Base-by-base conservation (phyloP, 257 asterid genomes). In the Jacaranda mimosifolia region DNA sequence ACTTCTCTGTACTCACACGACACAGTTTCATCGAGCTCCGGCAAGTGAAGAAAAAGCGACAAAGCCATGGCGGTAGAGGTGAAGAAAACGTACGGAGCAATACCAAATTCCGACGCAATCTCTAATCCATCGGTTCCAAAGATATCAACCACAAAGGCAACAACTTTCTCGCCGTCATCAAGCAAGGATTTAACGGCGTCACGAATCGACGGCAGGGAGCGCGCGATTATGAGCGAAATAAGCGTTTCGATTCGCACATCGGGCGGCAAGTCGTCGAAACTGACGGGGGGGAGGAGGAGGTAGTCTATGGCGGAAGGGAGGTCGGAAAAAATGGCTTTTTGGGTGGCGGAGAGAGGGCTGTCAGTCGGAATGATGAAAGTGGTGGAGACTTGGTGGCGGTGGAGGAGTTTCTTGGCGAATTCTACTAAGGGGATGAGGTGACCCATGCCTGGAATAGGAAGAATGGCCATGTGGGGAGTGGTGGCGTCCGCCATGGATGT, bases 361-460 rank as follows among this genome's bases (percentile, higher is more conserved):
- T 81, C 85, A 14, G 83, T 60, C 1, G 91, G 91, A 74, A 91
- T 76, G 43, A 91, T 40, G 55, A 91, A 45, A 6, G 91, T 85
- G 45, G 84, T 68, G 53, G 86, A 38, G 80, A 88, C 70, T 19
- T 71, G 80, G 83, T 87, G 89, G 19, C 46, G 81, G 26, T 45
- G 51, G 46, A 65, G 43, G 65, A 91, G 85, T 9, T 68, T 72
- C 59, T 86, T 86, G 14, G 96, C 82, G 49, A 91, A 82, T 72
- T 89, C 83, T 15, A 56, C 79, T 0, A 87, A 74, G 36, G 96
- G 92, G 83, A 88, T 83, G 66, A 89, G 85, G 77, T 91, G 97
- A 12, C 95, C 95, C 86, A 90, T 89, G 57, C 95, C 95, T 3
- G 91, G 92, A 3, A 89, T 65, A 1, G 92, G 89, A 15, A 90